These are phyloP conservation scores for Cercospora sp. DNA, from an alignment of 2,329 filamentous ascomycete species.

Conservation along the genomic window DNA sequence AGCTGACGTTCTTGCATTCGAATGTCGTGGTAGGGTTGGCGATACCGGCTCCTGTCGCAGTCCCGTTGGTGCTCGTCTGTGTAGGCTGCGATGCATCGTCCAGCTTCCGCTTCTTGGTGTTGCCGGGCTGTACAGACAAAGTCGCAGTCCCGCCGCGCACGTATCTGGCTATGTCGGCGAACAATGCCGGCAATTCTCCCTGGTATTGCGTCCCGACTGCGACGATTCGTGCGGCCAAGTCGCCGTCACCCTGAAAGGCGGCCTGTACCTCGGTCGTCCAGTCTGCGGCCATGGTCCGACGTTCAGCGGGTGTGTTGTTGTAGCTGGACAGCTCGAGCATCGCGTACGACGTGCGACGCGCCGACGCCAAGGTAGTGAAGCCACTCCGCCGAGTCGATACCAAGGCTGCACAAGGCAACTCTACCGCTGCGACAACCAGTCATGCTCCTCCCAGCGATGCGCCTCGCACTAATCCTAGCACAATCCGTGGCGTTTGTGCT, in stretches of 20 bases:
- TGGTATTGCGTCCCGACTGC: slow-evolving; percentile 22
- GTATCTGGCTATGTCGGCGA: slow-evolving; percentile 53
- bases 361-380: neutral
- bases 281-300: slow-evolving; percentile 4
- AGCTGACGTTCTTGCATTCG: slow-evolving; percentile 58
- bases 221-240: slow-evolving; percentile 24
- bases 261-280: slow-evolving; percentile 21
- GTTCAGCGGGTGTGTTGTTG: too few relatives aligned
- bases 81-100: slow-evolving; percentile 39
- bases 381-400: slow-evolving; percentile 7
- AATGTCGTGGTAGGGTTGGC: slow-evolving; percentile 41
- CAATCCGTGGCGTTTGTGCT: neutral
- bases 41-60: slow-evolving; percentile 24
- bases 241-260: slow-evolving; percentile 23
- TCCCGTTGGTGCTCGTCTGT: slow-evolving; percentile 14
- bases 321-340: neutral
- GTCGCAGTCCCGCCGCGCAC: slow-evolving; percentile 33
- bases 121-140: slow-evolving; percentile 7
- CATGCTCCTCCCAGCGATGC: neutral
- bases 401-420: slow-evolving; percentile 11
- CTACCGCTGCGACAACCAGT: slow-evolving; percentile 3
- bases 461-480: neutral
- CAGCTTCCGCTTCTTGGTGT: slow-evolving; percentile 53
- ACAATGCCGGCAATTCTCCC: slow-evolving; percentile 39
- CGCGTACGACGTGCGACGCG: neutral